Evolutionary conservation across 1,139 yeast genomes (phyloP), one percentile per base, ranked within the genome.

Genomic region (Yamadazyma jaroonii): DNA sequence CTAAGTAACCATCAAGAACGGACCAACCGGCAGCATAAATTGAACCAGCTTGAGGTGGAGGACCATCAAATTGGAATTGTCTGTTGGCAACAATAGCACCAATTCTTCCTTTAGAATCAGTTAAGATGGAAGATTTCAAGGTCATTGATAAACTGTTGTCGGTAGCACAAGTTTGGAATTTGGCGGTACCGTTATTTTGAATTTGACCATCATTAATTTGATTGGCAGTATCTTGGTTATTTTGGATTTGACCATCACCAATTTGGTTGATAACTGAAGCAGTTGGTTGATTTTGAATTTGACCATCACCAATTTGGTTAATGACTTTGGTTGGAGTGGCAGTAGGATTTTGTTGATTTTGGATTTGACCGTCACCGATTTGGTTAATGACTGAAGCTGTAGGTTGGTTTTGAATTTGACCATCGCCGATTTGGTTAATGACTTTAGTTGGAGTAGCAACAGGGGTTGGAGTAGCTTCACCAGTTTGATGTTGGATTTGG

Each of bases 11-110:
- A 39, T 78, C 83, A 42, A 82, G 72, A 53, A 83, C 64, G 35
- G 85, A 72, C 94, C 94, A 85, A 50, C 94, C 94, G 44, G 80
- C 86, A 57, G 94, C 94, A 66, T 81, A 84, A 64, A 84, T 80
- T 52, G 89, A 75, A 64, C 94, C 94, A 43, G 92, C 90, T 74
- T 84, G 94, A 56, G 92, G 92, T 66, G 90, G 89, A 52, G 92
- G 94, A 62, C 92, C 92, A 59, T 84, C 92, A 56, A 84, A 84
- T 72, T 84, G 92, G 83, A 84, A 83, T 72, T 84, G 92, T 71
- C 84, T 78, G 81, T 83, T 83, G 46, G 90, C 84, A 54, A 84
- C 92, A 63, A 84, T 83, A 42, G 89, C 79, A 57, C 92, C 92
- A 49, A 84, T 67, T 78, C 92, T 81, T 43, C 87, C 87, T 42